phyloP scores from a whole-genome alignment of 495 filamentous ascomycete species.

The Penicillium chermesinum region DNA sequence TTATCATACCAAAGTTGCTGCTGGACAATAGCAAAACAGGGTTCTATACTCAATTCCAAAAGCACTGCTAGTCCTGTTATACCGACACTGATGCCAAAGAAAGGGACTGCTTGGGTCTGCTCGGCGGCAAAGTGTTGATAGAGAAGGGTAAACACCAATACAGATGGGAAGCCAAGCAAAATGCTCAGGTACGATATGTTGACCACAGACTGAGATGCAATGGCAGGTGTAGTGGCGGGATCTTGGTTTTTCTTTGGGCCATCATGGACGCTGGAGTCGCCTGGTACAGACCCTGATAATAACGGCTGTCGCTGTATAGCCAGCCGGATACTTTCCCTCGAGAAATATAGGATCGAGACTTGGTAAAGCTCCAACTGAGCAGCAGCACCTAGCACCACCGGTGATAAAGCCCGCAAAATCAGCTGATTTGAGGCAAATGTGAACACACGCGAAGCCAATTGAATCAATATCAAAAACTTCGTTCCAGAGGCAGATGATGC shows the following conservation, averaged over 20 bases:
- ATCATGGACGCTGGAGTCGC: constrained; percentile 10
- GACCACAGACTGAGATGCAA: constrained; percentile 62
- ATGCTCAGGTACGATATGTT: constrained; percentile 84
- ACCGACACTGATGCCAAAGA: constrained; percentile 56
- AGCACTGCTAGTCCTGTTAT: constrained; percentile 72
- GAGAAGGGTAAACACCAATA: constrained; percentile 53
- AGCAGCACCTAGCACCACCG: constrained; percentile 74
- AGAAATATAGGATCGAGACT: constrained; percentile 83
- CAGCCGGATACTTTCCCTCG: constrained; percentile 79
- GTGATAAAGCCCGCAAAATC: constrained; percentile 79
- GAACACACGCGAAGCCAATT: constrained; percentile 73
- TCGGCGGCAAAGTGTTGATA: constrained; percentile 57
- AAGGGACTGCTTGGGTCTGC: constrained; percentile 53
- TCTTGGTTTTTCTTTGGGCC: constrained; percentile 15
- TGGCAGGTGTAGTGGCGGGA: constrained; percentile 10
- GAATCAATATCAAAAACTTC: constrained; percentile 78
- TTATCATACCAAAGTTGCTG: constrained; percentile 72
- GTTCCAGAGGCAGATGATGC: constrained; percentile 61
- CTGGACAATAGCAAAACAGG: constrained; percentile 78
- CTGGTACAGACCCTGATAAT: not conserved
- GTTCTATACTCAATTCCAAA: constrained; percentile 77
- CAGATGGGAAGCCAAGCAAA: constrained; percentile 60
- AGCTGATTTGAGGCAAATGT: constrained; percentile 90
- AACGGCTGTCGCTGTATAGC: constrained; percentile 75
- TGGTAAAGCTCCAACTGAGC: constrained; percentile 89